Evolutionary conservation across 2,329 filamentous ascomycete species (phyloP), one percentile per base, ranked within the genome.

Genomic region (Penicillium freii): DNA sequence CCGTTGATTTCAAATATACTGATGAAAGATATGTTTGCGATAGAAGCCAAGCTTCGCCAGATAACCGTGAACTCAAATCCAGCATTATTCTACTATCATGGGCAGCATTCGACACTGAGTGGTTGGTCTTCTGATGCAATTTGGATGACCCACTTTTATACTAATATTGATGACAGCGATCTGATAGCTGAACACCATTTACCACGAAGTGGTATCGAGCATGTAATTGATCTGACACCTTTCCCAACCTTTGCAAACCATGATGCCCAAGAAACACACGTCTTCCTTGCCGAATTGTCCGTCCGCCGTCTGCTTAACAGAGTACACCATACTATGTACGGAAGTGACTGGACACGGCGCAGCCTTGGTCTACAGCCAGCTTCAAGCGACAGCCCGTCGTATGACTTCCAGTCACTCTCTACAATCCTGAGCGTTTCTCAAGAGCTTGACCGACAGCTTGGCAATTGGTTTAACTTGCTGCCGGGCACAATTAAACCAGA

Each of bases 141-240:
- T 5, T 17, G 2, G 19, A 33, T 7, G 19, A 7, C n/a, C 2
- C 7, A 27, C 3, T 17, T 15, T 42, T 25, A 34, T 36, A 0
- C 38, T 54, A 15, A 54, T n/a, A 36, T n/a, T 6, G 15, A 27
- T 19, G 10, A 13, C 10, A 54, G 52, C 17, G 52, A 54, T 17
- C 27, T 54, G 17, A 54, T 54, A 25, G 52, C 52, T 4, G 52
- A 54, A 27, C 52, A 54, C 23, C 52, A 54, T 23, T 27, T 54
- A 42, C 52, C 52, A 17, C 52, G 52, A 21, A 54, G 52, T 42
- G 52, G 52, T 13, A 54, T 54, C 34, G 52, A 54, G 19, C 52
- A 54, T 49, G 52, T 54, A 6, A 54, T 54, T 34, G 52, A 54
- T 34, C 19, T 54, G 36, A 54, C 52, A 9, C 52, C 52, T n/a